These are phyloP conservation scores for Diddensiella santjacobensis DNA, from an alignment of 805 yeast genomes.

Conservation along the genomic window DNA sequence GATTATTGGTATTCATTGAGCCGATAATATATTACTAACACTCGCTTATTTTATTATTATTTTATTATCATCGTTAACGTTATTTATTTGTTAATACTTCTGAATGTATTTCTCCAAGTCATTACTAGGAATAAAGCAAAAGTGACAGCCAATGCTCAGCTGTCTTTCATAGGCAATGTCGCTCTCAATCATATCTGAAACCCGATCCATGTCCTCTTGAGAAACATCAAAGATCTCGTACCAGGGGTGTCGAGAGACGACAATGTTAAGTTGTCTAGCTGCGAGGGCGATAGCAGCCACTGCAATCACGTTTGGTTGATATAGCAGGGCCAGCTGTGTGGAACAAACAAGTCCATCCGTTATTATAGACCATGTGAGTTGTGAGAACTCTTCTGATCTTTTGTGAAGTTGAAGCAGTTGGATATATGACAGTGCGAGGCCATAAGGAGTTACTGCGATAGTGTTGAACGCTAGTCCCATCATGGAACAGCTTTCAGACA, in stretches of 20 bases:
- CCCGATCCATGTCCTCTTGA: conserved; percentile 13
- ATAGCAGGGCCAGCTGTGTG: conserved; percentile 12
- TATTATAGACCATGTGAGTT: conserved; percentile 12
- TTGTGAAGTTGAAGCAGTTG: conserved; percentile 17
- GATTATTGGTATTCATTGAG: conserved; percentile 10
- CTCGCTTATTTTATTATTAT: background rate
- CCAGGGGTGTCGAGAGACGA: conserved; percentile 16
- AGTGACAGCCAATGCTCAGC: background rate
- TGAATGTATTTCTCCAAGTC: background rate
- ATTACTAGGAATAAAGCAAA: background rate
- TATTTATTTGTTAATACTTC: background rate
- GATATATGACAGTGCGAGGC: conserved; percentile 17
- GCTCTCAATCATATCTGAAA: background rate
- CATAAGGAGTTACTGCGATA: conserved; percentile 13
- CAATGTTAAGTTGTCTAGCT: conserved; percentile 2
- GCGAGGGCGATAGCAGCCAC: conserved; percentile 18
- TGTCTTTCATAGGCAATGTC: background rate
- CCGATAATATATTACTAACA: background rate
- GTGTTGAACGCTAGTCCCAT: conserved; percentile 16
- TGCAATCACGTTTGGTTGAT: conserved; percentile 20
- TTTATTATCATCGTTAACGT: background rate
- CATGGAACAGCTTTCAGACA: background rate
- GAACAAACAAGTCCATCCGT: conserved; percentile 16
- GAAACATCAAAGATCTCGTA: conserved; percentile 22
- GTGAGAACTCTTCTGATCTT: background rate